phyloP scores from a whole-genome alignment of 306 rosid genomes.

The Hippophae tibetana region DNA sequence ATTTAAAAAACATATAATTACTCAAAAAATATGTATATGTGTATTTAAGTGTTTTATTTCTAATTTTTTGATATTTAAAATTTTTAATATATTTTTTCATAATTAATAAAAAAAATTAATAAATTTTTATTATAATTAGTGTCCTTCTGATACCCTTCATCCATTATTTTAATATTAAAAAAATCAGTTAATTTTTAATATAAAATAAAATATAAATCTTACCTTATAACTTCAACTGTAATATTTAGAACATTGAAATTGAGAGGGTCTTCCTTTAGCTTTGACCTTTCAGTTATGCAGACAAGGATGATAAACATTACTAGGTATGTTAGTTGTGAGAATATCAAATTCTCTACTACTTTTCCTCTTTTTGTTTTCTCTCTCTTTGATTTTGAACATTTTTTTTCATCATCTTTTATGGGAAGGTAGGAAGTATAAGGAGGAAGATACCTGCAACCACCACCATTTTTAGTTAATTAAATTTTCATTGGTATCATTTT shows the following conservation, averaged over 20 bases:
- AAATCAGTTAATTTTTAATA: too few relatives aligned
- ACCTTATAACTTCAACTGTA: conserved; percentile 53
- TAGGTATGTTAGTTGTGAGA: conserved; percentile 57
- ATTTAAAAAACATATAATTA: too few relatives aligned
- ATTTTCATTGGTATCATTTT: too few relatives aligned
- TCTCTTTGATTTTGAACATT: neutral
- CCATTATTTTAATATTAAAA: too few relatives aligned
- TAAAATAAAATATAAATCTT: neutral
- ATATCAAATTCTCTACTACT: conserved; percentile 22
- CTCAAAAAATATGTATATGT: too few relatives aligned
- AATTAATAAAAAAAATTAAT: too few relatives aligned
- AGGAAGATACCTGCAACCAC: conserved; percentile 49
- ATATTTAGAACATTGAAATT: conserved; percentile 56
- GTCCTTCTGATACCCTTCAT: too few relatives aligned
- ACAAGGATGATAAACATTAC: conserved; percentile 46
- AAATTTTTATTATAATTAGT: too few relatives aligned
- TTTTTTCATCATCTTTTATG: conserved; percentile 7
- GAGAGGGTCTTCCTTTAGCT: conserved; percentile 59
- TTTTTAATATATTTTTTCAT: too few relatives aligned
- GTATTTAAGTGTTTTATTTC: too few relatives aligned
- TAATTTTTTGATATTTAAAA: too few relatives aligned
- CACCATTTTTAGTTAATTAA: too few relatives aligned
- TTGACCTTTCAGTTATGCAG: conserved; percentile 52
- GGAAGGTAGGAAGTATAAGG: conserved; percentile 44
- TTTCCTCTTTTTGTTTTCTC: conserved; percentile 2